Conservation (phyloP, 2,329 filamentous ascomycete genomes). For the Drechmeria coniospora region DNA sequence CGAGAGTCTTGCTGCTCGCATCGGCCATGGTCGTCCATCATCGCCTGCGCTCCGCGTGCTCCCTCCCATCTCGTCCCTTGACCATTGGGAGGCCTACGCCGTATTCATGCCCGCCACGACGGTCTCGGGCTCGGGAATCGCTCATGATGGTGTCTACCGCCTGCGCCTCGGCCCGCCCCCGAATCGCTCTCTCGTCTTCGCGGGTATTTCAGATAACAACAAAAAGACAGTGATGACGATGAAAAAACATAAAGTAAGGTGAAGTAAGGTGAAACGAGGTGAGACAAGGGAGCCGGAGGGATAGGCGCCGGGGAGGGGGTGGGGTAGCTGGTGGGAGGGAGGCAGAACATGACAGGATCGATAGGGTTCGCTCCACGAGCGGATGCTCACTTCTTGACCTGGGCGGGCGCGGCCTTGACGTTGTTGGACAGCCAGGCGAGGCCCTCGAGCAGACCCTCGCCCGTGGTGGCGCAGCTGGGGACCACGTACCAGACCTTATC, state of each 20-base stretch:
- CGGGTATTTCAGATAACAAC: slow-evolving; percentile 7
- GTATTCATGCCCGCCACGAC: no score
- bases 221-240: not conserved
- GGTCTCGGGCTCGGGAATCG: no score
- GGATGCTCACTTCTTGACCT: slow-evolving; percentile 32
- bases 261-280: slow-evolving; percentile 1
- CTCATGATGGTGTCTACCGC: not conserved
- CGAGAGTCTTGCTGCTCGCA: no score
- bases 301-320: slow-evolving; percentile 1
- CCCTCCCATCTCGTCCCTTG: no score
- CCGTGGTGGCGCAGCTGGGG: slow-evolving; percentile 67
- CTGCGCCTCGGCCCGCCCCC: not conserved
- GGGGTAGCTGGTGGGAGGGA: slow-evolving; percentile 1
- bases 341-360: slow-evolving; percentile 3
- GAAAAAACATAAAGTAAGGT: not conserved
- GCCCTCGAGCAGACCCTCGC: slow-evolving; percentile 68
- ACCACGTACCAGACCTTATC: slow-evolving; percentile 78
- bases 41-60: no score
- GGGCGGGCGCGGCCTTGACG: slow-evolving; percentile 49
- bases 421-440: slow-evolving; percentile 75
- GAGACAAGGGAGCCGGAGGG: not conserved
- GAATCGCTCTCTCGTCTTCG: slow-evolving; percentile 1
- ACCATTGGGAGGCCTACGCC: no score
- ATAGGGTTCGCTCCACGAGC: not conserved
- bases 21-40: no score